These are phyloP conservation scores for Zymoseptoria ardabiliae DNA, from an alignment of 2,329 filamentous ascomycete species.

Conservation along the genomic window DNA sequence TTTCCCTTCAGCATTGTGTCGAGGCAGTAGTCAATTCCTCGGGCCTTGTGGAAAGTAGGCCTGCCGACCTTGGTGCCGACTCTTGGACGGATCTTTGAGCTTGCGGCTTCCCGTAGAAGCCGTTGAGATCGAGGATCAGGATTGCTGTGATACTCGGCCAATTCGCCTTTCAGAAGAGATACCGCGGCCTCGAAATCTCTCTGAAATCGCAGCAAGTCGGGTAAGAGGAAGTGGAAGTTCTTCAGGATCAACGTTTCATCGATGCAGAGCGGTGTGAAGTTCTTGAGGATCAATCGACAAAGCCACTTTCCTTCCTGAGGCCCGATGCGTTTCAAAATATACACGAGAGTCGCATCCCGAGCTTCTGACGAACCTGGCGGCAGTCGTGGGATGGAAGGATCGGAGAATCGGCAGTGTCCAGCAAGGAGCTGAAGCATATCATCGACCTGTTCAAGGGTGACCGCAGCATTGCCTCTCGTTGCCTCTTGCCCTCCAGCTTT, in stretches of 20 bases:
- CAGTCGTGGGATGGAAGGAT: conserved; percentile 45
- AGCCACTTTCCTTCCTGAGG: conserved; percentile 80
- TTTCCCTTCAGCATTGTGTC: conserved; percentile 50
- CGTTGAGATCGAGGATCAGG: conserved; percentile 30
- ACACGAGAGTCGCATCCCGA: conserved; percentile 44
- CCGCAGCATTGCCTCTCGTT: conserved; percentile 19
- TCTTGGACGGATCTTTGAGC: conserved; percentile 25
- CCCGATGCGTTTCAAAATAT: conserved; percentile 53
- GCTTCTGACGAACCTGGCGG: conserved; percentile 19
- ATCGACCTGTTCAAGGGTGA: conserved; percentile 70
- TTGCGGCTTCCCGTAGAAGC: conserved; percentile 26
- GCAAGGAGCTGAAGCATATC: conserved; percentile 58
- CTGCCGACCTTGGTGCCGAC: conserved; percentile 42
- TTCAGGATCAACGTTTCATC: conserved; percentile 51
- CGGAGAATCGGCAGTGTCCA: conserved; percentile 62
- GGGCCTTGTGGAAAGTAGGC: conserved; percentile 39
- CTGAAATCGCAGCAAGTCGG: conserved; percentile 61
- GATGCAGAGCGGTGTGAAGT: conserved; percentile 60
- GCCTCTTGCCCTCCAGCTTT: conserved; percentile 44
- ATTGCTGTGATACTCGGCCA: conserved; percentile 32
- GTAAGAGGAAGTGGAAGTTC: conserved; percentile 62
- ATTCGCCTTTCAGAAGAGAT: conserved; percentile 42
- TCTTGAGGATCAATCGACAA: conserved; percentile 70
- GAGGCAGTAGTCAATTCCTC: conserved; percentile 63
- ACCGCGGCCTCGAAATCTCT: conserved; percentile 59